These are phyloP conservation scores for Phytophthora melonis DNA, from an alignment of 352 stramenopile genomes.

Conservation along the genomic window DNA sequence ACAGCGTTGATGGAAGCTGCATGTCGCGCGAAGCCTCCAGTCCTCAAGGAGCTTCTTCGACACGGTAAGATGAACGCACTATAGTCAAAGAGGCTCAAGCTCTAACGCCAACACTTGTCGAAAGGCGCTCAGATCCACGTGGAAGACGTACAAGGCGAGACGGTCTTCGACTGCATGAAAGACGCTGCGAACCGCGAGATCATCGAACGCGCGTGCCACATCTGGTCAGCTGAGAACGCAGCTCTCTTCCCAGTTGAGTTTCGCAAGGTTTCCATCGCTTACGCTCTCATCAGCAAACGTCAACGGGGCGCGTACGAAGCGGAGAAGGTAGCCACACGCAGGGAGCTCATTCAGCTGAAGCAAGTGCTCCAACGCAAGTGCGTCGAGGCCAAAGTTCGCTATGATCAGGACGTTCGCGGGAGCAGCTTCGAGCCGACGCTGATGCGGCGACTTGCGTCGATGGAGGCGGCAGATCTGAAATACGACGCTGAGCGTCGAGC, in stretches of 20 bases:
- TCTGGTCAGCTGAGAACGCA: constrained; percentile 48
- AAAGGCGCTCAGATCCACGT: constrained; percentile 56
- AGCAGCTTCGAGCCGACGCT: constrained; percentile 54
- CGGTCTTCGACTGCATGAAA: constrained; percentile 55
- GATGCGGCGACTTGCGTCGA: constrained; percentile 42
- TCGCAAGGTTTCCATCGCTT: constrained; percentile 40
- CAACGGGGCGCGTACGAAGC: constrained; percentile 36
- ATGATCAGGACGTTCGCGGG: constrained; percentile 46
- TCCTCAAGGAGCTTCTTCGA: constrained; percentile 69
- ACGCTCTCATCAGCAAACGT: constrained; percentile 51
- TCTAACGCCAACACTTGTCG: not conserved
- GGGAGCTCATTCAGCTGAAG: constrained; percentile 42
- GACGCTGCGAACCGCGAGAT: constrained; percentile 42
- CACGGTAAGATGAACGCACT: constrained; percentile 42
- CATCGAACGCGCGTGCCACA: constrained; percentile 42
- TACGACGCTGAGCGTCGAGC: constrained; percentile 45
- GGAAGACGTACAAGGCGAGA: constrained; percentile 57
- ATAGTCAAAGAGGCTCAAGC: not conserved
- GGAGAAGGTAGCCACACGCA: constrained; percentile 28
- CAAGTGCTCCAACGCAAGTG: constrained; percentile 50
- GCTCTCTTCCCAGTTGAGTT: constrained; percentile 64
- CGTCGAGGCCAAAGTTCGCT: constrained; percentile 63
- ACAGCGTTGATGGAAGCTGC: constrained; percentile 74
- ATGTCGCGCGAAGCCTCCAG: constrained; percentile 39
- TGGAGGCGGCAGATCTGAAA: constrained; percentile 45